Conservation (phyloP, 1,284 basidiomycete species). For the Moesziomyces sp. region DNA sequence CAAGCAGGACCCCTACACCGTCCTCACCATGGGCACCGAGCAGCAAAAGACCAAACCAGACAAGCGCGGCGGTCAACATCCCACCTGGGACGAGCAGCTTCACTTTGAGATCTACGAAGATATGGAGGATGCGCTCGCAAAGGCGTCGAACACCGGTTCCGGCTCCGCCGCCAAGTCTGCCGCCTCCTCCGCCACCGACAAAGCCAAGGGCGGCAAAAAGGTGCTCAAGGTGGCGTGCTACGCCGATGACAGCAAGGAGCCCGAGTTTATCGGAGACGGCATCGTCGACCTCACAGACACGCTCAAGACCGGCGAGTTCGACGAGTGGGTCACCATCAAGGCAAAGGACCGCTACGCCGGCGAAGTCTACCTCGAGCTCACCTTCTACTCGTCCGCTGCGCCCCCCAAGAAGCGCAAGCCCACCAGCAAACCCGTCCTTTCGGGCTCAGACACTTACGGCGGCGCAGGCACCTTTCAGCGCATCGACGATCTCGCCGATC, state of each 20-base stretch:
- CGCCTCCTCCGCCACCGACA: slow-evolving; percentile 70
- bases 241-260: slow-evolving; percentile 93
- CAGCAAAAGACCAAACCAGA: slow-evolving; percentile 79
- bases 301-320: slow-evolving; percentile 92
- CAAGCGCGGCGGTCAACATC: slow-evolving; percentile 95
- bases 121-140: slow-evolving; percentile 74
- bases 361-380: slow-evolving; percentile 66
- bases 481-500: slow-evolving; percentile 46
- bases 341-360: slow-evolving; percentile 64
- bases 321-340: slow-evolving; percentile 86
- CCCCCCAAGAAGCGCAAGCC: slow-evolving; percentile 58
- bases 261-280: slow-evolving; percentile 92
- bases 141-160: slow-evolving; percentile 53
- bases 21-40: slow-evolving; percentile 75
- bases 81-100: slow-evolving; percentile 98
- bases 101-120: slow-evolving; percentile 91
- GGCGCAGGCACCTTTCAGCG: slow-evolving; percentile 59
- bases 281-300: slow-evolving; percentile 88
- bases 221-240: slow-evolving; percentile 86
- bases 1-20: slow-evolving; percentile 96
- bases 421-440: slow-evolving; percentile 33
- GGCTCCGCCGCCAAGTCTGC: slow-evolving; percentile 30
- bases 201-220: slow-evolving; percentile 76
- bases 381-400: slow-evolving; percentile 63
- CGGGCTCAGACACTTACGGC: slow-evolving; percentile 53